Evolutionary conservation across 495 filamentous ascomycete species (phyloP).

Genomic region (Aspergillus panamensis): DNA sequence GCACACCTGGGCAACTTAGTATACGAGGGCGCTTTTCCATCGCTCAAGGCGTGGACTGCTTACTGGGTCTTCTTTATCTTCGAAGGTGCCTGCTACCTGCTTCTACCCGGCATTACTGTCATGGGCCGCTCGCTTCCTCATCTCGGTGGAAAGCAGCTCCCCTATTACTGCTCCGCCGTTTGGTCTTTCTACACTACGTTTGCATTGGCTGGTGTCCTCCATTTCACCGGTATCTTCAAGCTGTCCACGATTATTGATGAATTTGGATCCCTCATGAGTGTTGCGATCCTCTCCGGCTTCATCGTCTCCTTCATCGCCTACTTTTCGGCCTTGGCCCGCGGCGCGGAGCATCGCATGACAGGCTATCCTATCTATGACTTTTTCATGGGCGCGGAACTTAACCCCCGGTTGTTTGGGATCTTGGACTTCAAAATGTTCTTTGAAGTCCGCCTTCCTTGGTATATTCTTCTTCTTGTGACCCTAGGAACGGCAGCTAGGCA

Average conservation of each 20-base stretch:
- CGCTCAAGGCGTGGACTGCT: constrained; percentile 74
- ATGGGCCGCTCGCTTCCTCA: constrained; percentile 85
- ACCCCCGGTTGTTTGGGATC: constrained; percentile 89
- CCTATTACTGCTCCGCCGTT: constrained; percentile 90
- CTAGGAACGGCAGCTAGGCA: constrained; percentile 78
- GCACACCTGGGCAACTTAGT: constrained; percentile 63
- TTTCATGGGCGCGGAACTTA: constrained; percentile 98
- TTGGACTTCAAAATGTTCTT: constrained; percentile 99
- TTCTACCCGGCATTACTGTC: constrained; percentile 77
- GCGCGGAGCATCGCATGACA: constrained; percentile 86
- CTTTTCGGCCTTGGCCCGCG: constrained; percentile 73
- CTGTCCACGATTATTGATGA: constrained; percentile 94
- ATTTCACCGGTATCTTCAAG: constrained; percentile 79
- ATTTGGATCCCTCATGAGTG: constrained; percentile 85
- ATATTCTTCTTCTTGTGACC: constrained; percentile 78
- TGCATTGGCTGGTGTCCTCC: constrained; percentile 59
- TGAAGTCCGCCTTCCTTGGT: constrained; percentile 97
- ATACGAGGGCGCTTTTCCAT: constrained; percentile 78
- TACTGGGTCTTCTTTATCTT: constrained; percentile 92
- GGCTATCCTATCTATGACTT: constrained; percentile 92
- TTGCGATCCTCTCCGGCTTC: constrained; percentile 87
- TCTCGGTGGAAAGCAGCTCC: constrained; percentile 74
- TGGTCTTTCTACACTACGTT: constrained; percentile 86
- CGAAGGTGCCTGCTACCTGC: constrained; percentile 75
- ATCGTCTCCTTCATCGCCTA: constrained; percentile 78